Percentiles rank a stretch among this genome's conserved stretches.
phyloP scores from a whole-genome alignment of 805 yeast species.

The Candida xyloterini region DNA sequence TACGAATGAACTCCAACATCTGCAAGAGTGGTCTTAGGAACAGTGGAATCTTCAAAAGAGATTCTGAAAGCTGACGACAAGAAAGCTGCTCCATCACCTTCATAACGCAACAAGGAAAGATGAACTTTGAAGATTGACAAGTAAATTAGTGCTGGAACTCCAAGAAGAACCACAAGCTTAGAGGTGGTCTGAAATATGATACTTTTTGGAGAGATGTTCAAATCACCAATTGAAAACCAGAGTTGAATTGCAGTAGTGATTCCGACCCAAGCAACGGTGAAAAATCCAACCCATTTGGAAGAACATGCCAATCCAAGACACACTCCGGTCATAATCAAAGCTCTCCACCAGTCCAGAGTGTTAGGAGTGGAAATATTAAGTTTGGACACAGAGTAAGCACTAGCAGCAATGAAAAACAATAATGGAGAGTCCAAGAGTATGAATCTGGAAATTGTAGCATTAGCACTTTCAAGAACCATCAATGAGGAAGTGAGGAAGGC shows the following conservation, averaged over 20 bases:
- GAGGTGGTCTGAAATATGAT: slow-evolving; percentile 45
- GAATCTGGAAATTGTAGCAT: slow-evolving; percentile 69
- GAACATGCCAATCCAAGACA: slow-evolving; percentile 72
- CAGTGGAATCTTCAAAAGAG: slow-evolving; percentile 53
- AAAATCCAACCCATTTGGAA: slow-evolving; percentile 83
- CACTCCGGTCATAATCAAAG: slow-evolving; percentile 61
- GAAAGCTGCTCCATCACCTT: slow-evolving; percentile 71
- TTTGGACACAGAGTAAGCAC: slow-evolving; percentile 62
- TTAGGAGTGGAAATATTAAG: slow-evolving; percentile 66
- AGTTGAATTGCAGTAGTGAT: slow-evolving; percentile 54
- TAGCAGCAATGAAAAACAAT: slow-evolving; percentile 70
- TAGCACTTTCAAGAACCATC: slow-evolving; percentile 64
- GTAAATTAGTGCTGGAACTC: slow-evolving; percentile 57
- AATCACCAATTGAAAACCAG: slow-evolving; percentile 74
- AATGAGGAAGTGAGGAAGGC: slow-evolving; percentile 55
- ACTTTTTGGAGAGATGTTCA: slow-evolving; percentile 44
- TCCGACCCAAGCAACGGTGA: slow-evolving; percentile 80
- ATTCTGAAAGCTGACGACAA: slow-evolving; percentile 72
- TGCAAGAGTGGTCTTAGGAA: slow-evolving; percentile 58
- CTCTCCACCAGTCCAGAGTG: slow-evolving; percentile 52
- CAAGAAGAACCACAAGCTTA: slow-evolving; percentile 54
- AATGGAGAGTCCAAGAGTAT: slow-evolving; percentile 75
- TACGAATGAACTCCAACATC: slow-evolving; percentile 72
- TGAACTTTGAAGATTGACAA: slow-evolving; percentile 60
- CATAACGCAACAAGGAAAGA: slow-evolving; percentile 51